These are phyloP conservation scores for Ustilago sp. DNA, from an alignment of 1,284 basidiomycete species.

Conservation along the genomic window DNA sequence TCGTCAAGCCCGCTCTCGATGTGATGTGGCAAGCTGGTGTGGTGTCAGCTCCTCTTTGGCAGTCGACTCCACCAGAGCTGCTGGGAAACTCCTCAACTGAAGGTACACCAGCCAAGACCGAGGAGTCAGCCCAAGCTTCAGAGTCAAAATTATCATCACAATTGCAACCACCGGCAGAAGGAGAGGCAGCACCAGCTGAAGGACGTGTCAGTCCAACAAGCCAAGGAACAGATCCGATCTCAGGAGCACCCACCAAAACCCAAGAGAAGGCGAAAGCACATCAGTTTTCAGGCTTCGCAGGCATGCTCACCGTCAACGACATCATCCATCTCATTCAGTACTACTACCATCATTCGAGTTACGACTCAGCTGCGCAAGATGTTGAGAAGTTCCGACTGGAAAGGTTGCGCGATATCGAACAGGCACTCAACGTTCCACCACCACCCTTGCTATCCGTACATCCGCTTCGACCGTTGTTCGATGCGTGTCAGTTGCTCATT, in stretches of 20 bases:
- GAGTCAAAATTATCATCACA: background rate
- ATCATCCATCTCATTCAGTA: slow-evolving; percentile 69
- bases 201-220: slow-evolving; percentile 30
- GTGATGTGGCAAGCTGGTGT: slow-evolving; percentile 73
- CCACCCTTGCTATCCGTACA: slow-evolving; percentile 91
- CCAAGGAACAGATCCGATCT: background rate
- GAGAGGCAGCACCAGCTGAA: background rate
- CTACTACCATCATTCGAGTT: slow-evolving; percentile 71
- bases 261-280: slow-evolving; percentile 7
- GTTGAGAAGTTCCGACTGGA: slow-evolving; percentile 95
- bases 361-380: slow-evolving; percentile 87
- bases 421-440: slow-evolving; percentile 87
- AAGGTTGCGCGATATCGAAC: slow-evolving; percentile 81
- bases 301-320: slow-evolving; percentile 69
- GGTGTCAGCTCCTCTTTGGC: slow-evolving; percentile 95
- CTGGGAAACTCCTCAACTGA: slow-evolving; percentile 18
- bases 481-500: slow-evolving; percentile 89
- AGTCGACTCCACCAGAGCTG: slow-evolving; percentile 56
- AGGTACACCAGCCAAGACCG: slow-evolving; percentile 4
- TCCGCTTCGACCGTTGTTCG: slow-evolving; percentile 85
- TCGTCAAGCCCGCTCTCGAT: slow-evolving; percentile 66
- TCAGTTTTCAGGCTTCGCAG: slow-evolving; percentile 64
- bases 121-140: background rate
- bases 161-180: background rate
- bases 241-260: background rate